A percentile compares a stretch with the other conserved stretches of the same genome.
These are phyloP conservation scores for Penicillium verhagenii DNA, from an alignment of 495 filamentous ascomycete genomes.

Conservation along the genomic window DNA sequence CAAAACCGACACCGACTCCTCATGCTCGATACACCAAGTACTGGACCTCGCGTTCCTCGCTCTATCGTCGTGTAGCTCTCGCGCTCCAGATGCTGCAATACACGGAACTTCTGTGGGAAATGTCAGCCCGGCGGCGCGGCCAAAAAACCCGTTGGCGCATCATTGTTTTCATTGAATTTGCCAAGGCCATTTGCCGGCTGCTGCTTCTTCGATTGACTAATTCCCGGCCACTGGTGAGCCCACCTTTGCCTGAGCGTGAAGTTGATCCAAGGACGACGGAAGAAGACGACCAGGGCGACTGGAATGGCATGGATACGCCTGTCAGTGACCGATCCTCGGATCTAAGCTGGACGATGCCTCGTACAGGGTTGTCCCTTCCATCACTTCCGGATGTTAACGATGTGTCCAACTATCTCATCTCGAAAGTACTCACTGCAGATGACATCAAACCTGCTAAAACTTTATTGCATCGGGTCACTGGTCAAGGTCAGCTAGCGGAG, in stretches of 20 bases:
- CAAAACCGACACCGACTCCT: slow-evolving; percentile 58
- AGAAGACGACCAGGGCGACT: slow-evolving; percentile 44
- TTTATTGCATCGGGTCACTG: slow-evolving; percentile 67
- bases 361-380: slow-evolving; percentile 82
- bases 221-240: slow-evolving; percentile 78
- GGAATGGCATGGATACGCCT: slow-evolving; percentile 50
- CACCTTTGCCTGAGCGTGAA: slow-evolving; percentile 84
- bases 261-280: slow-evolving; percentile 62
- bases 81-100: slow-evolving; percentile 87
- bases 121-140: slow-evolving; percentile 79
- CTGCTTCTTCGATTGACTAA: slow-evolving; percentile 81
- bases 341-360: slow-evolving; percentile 86
- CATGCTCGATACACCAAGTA: slow-evolving; percentile 90
- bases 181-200: slow-evolving; percentile 85
- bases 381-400: slow-evolving; percentile 74
- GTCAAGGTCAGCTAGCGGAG: slow-evolving; percentile 79
- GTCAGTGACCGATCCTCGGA: slow-evolving; percentile 45
- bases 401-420: slow-evolving; percentile 80
- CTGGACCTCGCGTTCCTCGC: slow-evolving; percentile 71
- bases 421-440: slow-evolving; percentile 90
- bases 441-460: slow-evolving; percentile 89
- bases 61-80: slow-evolving; percentile 76
- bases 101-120: slow-evolving; percentile 84
- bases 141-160: slow-evolving; percentile 86
- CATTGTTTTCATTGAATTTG: slow-evolving; percentile 78